Evolutionary conservation across 768 basidiomycete genomes (phyloP).

Genomic region (Tricholomella constricta): DNA sequence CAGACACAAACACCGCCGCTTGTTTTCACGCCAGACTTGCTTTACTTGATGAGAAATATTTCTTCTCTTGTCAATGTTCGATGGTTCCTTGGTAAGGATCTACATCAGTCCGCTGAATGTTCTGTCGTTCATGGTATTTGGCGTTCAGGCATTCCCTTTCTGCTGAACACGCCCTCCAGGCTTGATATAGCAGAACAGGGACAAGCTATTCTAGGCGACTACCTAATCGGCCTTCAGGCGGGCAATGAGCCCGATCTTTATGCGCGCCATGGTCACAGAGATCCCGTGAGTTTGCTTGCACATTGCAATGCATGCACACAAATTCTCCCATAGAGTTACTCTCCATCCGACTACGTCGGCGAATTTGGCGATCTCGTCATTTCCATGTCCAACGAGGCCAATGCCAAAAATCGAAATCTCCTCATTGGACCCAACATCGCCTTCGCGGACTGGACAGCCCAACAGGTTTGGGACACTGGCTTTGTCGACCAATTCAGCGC

Average conservation of each 20-base stretch:
- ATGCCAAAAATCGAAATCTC: constrained; percentile 38
- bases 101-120: background rate
- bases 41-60: constrained; percentile 68
- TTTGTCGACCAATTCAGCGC: constrained; percentile 44
- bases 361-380: constrained; percentile 55
- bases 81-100: constrained; percentile 59
- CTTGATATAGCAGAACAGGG: constrained; percentile 61
- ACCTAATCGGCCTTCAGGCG: constrained; percentile 67
- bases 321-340: constrained; percentile 32
- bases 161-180: constrained; percentile 57
- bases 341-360: constrained; percentile 46
- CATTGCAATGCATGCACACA: background rate
- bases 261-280: constrained; percentile 41
- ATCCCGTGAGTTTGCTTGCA: constrained; percentile 15
- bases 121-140: background rate
- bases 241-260: constrained; percentile 72
- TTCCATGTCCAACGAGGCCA: constrained; percentile 43
- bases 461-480: constrained; percentile 56
- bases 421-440: constrained; percentile 61
- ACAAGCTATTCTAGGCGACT: constrained; percentile 66
- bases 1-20: constrained; percentile 72
- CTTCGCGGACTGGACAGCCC: constrained; percentile 53
- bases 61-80: constrained; percentile 59
- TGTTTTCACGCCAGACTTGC: constrained; percentile 61
- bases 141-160: constrained; percentile 62